These are phyloP conservation scores for Trichosanthes cucumerina DNA, from an alignment of 306 rosid species.

Conservation along the genomic window DNA sequence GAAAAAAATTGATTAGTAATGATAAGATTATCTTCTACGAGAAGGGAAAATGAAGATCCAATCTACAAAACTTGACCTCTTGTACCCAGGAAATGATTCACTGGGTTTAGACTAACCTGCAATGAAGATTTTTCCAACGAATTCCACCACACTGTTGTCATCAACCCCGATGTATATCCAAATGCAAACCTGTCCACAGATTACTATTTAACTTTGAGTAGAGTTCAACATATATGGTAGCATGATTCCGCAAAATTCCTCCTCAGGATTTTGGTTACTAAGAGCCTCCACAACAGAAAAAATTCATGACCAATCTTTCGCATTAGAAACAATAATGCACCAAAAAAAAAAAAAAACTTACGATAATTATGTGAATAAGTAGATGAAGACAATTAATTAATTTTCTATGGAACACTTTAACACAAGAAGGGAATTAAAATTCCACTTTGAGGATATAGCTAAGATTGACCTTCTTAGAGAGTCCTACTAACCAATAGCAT, in stretches of 20 bases:
- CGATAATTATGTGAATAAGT: not conserved
- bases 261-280: not conserved
- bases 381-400: not conserved
- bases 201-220: slow-evolving; percentile 2
- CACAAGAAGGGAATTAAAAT: not conserved
- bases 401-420: not conserved
- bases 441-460: not conserved
- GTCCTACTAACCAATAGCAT: not conserved
- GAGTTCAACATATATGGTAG: not conserved
- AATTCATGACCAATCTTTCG: not conserved
- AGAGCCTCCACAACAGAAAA: not conserved
- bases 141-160: slow-evolving; percentile 42
- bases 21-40: not conserved
- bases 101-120: slow-evolving; percentile 57
- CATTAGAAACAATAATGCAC: not conserved
- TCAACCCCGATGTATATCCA: slow-evolving; percentile 84
- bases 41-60: slow-evolving; percentile 13
- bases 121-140: slow-evolving; percentile 64
- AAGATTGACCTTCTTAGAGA: not conserved
- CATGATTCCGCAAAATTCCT: not conserved
- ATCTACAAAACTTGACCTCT: slow-evolving; percentile 1
- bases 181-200: slow-evolving; percentile 56
- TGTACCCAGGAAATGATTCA: slow-evolving; percentile 6
- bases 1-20: not conserved
- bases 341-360: not conserved